Base-by-base conservation (phyloP, 2,329 filamentous ascomycete genomes). In the Emydomyces testavorans region DNA sequence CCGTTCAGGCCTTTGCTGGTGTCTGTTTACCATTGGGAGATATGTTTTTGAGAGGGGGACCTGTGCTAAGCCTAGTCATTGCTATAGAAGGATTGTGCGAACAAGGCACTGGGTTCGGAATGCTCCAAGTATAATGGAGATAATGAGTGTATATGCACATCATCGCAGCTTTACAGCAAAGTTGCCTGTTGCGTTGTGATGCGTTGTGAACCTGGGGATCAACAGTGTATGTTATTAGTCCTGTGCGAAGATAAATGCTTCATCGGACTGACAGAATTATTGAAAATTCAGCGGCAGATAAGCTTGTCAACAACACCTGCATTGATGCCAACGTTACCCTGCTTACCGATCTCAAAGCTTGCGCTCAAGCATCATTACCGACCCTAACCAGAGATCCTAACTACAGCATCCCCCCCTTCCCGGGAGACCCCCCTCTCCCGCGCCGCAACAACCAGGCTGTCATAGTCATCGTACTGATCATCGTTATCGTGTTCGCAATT, bases 231-330 rank as follows among this genome's bases (percentile, higher is more conserved):
- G 40, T 42, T 13, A 20, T 31, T 23, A n/a, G 8, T 18, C 16
- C 11, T 5, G 7, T 2, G 18, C 2, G 2, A 4, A 13, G 8
- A 2, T 43, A 4, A 29, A 20, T 8, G 11, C 7, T 7, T 18
- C n/a, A 39, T 16, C 32, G 3, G n/a, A 42, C 28, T 43, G n/a
- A 43, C 40, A 43, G 8, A 37, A 37, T n/a, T 11, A 11, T 13
- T 31, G 16, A 4, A 2, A 4, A 34, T 34, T 2, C 7, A 43
- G 40, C 26, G 4, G 28, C 40, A 6, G 28, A 43, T 43, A 43
- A 13, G 13, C 29, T 43, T 21, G 40, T 43, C 10, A 34, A 43
- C 29, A 43, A 43, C 28, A 32, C 40, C 3, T 43, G 40, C 29
- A 34, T 28, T 20, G 29, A 21, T 34, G 28, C 26, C 40, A 23